These are phyloP conservation scores for Pelargonium myrrhifolium DNA, from an alignment of 441 rosid genomes.

Conservation along the genomic window DNA sequence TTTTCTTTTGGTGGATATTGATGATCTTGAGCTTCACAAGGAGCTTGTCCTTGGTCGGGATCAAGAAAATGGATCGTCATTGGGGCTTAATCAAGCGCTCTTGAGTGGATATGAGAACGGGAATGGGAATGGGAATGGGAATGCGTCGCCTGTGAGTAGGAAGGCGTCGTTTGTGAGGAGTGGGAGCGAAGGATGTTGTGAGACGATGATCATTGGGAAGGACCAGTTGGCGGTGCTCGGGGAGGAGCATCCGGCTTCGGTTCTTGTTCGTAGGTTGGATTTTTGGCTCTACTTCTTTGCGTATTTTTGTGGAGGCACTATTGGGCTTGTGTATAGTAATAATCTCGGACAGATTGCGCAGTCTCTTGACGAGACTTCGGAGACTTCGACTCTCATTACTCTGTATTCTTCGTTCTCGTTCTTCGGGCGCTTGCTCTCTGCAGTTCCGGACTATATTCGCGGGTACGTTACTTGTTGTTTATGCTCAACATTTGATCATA, in stretches of 20 bases:
- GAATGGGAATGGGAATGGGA: conserved; percentile 4
- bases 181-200: conserved; percentile 35
- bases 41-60: conserved; percentile 45
- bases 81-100: conserved; percentile 15
- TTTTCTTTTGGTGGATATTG: conserved; percentile 68
- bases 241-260: conserved; percentile 49
- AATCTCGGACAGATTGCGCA: conserved; percentile 91
- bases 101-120: conserved; percentile 21
- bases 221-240: conserved; percentile 62
- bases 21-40: conserved; percentile 80
- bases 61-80: conserved; percentile 23
- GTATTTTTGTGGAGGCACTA: conserved; percentile 87
- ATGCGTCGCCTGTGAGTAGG: background rate
- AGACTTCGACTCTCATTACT: conserved; percentile 63
- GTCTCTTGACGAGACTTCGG: conserved; percentile 53
- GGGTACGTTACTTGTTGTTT: conserved; percentile 37
- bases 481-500: background rate
- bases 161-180: background rate
- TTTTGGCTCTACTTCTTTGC: conserved; percentile 81
- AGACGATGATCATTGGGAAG: conserved; percentile 36
- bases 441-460: conserved; percentile 77
- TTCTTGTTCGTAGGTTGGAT: conserved; percentile 64
- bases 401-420: conserved; percentile 89
- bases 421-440: conserved; percentile 84
- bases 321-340: conserved; percentile 92